A percentile compares a stretch with the other conserved stretches of the same genome.
These are phyloP conservation scores for Fusarium lateritium DNA, from an alignment of 2,329 filamentous ascomycete species.

Conservation along the genomic window DNA sequence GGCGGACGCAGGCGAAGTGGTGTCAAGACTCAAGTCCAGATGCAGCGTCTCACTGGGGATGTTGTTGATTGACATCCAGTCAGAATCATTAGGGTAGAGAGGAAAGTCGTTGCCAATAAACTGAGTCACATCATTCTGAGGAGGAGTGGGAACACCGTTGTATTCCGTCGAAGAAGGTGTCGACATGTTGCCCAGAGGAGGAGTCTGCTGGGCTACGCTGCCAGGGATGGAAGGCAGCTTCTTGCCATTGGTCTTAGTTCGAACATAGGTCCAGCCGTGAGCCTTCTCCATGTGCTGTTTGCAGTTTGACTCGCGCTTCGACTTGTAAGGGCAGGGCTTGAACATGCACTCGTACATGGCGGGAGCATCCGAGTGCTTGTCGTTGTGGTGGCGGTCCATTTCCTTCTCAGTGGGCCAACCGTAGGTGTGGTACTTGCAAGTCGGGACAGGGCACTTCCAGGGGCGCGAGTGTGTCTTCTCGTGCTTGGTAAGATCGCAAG, in stretches of 20 bases:
- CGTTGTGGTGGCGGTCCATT: constrained; percentile 94
- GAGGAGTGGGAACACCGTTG: constrained; percentile 71
- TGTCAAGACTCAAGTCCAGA: constrained; percentile 58
- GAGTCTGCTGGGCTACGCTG: constrained; percentile 67
- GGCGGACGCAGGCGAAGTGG: constrained; percentile 57
- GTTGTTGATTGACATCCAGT: constrained; percentile 59
- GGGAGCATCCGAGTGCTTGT: constrained; percentile 89
- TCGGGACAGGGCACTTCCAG: constrained; percentile 88
- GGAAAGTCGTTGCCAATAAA: constrained; percentile 62
- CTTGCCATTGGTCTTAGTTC: constrained; percentile 92
- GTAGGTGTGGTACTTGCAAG: constrained; percentile 90
- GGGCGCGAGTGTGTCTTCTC: constrained; percentile 97
- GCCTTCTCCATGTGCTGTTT: constrained; percentile 99
- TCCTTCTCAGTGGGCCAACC: constrained; percentile 99
- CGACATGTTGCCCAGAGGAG: constrained; percentile 72
- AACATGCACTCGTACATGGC: constrained; percentile 87
- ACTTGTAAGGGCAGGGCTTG: constrained; percentile 90
- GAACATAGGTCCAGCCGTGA: constrained; percentile 90
- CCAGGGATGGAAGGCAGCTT: constrained; percentile 62
- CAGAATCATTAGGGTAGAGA: constrained; percentile 62
- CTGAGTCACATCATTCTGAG: constrained; percentile 61
- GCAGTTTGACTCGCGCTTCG: constrained; percentile 96
- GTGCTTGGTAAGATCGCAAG: constrained; percentile 98
- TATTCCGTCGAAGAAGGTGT: constrained; percentile 71
- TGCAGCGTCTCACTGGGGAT: constrained; percentile 55